phyloP scores from a whole-genome alignment of 495 filamentous ascomycete species.

The Penicillium bovifimosum region DNA sequence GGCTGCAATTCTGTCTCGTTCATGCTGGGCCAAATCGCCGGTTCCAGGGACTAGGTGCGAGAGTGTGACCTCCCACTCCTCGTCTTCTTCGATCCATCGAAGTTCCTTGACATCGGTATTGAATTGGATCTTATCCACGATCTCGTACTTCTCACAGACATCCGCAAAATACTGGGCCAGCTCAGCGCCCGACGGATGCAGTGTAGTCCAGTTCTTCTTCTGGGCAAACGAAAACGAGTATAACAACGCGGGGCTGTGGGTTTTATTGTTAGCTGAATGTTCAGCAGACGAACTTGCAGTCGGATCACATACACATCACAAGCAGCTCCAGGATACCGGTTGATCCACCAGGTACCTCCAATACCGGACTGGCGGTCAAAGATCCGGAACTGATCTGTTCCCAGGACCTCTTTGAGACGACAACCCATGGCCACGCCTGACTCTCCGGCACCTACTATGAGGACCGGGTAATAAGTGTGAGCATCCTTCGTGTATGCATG shows the following conservation, averaged over 20 bases:
- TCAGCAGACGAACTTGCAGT: neutral
- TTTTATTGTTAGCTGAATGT: slow-evolving; percentile 1
- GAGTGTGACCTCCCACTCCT: slow-evolving; percentile 53
- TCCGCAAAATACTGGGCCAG: slow-evolving; percentile 54
- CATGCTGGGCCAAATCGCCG: slow-evolving; percentile 41
- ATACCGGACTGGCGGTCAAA: slow-evolving; percentile 58
- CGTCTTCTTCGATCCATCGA: slow-evolving; percentile 43
- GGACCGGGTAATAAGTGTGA: slow-evolving; percentile 52
- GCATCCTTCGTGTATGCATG: slow-evolving; percentile 44
- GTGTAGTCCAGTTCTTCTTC: slow-evolving; percentile 53
- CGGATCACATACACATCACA: slow-evolving; percentile 37
- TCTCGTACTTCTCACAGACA: slow-evolving; percentile 52
- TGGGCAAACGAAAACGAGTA: slow-evolving; percentile 60
- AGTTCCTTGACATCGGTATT: slow-evolving; percentile 48
- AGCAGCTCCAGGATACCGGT: slow-evolving; percentile 60
- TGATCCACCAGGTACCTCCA: slow-evolving; percentile 66
- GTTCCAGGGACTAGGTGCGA: slow-evolving; percentile 45
- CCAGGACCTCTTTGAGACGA: slow-evolving; percentile 52
- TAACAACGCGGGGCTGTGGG: slow-evolving; percentile 46
- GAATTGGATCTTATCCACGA: slow-evolving; percentile 56
- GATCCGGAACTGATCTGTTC: slow-evolving; percentile 58
- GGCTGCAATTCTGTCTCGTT: slow-evolving; percentile 25
- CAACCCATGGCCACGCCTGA: slow-evolving; percentile 64
- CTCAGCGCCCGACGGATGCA: slow-evolving; percentile 51
- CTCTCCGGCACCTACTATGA: slow-evolving; percentile 57